Percentiles rank a stretch among this genome's conserved stretches.
Conservation (phyloP, 1,139 yeast genomes). For the Diutina scorzettiae region DNA sequence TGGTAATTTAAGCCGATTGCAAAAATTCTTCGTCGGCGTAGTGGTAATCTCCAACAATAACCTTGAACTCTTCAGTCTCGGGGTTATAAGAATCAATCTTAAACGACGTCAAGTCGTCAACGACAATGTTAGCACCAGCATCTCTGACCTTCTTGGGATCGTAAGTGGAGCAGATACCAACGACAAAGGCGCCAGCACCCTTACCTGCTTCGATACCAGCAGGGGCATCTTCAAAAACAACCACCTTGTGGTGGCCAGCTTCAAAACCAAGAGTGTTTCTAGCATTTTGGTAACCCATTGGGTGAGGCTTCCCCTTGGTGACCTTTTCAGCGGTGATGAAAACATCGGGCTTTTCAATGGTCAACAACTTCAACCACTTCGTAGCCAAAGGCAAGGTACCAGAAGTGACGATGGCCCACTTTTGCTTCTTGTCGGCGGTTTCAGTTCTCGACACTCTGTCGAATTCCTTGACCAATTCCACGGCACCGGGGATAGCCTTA, state of each 20-base stretch:
- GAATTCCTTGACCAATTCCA: conserved; percentile 46
- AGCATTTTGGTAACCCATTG: conserved; percentile 65
- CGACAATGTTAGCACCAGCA: conserved; percentile 74
- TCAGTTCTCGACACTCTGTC: conserved; percentile 26
- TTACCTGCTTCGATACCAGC: conserved; percentile 82
- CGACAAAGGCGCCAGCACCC: conserved; percentile 71
- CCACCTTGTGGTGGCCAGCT: conserved; percentile 33
- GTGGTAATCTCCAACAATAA: conserved; percentile 31
- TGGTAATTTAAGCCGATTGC: conserved; percentile 13
- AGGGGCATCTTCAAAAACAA: conserved; percentile 82
- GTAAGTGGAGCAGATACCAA: conserved; percentile 78
- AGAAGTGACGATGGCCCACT: conserved; percentile 80
- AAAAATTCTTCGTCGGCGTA: conserved; percentile 35
- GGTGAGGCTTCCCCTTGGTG: conserved; percentile 70
- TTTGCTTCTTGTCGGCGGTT: conserved; percentile 34
- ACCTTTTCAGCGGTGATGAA: conserved; percentile 78
- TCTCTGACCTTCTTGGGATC: conserved; percentile 54
- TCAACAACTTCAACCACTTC: conserved; percentile 63
- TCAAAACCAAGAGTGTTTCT: conserved; percentile 47
- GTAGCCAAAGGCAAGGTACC: conserved; percentile 70
- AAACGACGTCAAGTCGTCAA: conserved; percentile 50
- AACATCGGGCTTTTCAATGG: conserved; percentile 50
- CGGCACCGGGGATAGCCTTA: conserved; percentile 64
- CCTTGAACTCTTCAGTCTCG: conserved; percentile 36
- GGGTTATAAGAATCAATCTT: conserved; percentile 31